Evolutionary conservation across 2,329 filamentous ascomycete species (phyloP), one percentile per base, ranked within the genome.

Genomic region (Lachnellula occidentalis): DNA sequence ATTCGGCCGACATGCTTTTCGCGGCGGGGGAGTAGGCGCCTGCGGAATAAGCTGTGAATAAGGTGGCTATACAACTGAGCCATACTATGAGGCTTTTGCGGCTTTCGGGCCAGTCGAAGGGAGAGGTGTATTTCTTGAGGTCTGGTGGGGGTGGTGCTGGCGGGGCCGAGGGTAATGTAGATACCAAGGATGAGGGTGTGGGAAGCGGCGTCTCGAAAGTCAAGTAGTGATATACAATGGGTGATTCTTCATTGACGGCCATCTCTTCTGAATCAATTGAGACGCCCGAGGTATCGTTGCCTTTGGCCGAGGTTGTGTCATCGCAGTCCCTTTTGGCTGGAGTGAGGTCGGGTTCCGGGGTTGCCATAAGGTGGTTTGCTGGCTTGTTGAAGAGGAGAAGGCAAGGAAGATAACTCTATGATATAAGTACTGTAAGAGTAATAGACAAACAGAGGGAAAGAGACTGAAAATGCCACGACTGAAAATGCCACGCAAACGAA

Each of bases 21-120:
- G 84, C 74, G 0, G 88, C 82, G 0, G 90, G 86, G 6, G 86
- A 87, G 70, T 94, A 94, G 2, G 89, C 81, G 3, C 91, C 91
- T 0, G 91, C 88, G 0, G 87, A 81, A 69, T 92, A 95, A 6
- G 90, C 90, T 0, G 90, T 89, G 49, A 92, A 72, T 19, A 83
- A 78, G 0, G 90, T 95, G 1, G 88, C 89, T 6, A 83, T 70
- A 67, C 88, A 95, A 8, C 87, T 89, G 12, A 96, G 76, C 65
- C 78, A 80, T 8, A 92, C 82, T 62, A 88, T 83, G 56, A 88
- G 69, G 22, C 76, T 78, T 69, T 96, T 96, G 56, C 84, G 82
- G 45, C 74, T 75, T 53, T 73, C 67, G 0, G 87, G 81, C 90
- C 91, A 95, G 9, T 78, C 75, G 60, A 90, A 85, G 0, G 92